Base-by-base conservation (phyloP, 345 rosid species). In the Eucalyptus tenuipes region DNA sequence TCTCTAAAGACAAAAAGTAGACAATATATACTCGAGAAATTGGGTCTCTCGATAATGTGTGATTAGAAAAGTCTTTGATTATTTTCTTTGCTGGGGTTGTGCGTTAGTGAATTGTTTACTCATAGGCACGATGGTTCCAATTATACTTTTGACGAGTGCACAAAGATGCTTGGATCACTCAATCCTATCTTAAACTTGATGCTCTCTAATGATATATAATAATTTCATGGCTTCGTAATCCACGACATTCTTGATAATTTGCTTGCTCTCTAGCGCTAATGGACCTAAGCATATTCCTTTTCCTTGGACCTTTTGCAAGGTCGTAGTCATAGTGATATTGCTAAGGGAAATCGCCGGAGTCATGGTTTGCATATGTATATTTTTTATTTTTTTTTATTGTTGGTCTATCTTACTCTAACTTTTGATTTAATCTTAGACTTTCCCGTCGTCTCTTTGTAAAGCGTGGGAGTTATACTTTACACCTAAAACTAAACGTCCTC, bases 381-480 rank as follows among this genome's bases (percentile, higher is more conserved):
- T 8, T 17, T 3, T 50, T 16, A 6, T 17, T 52, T 50, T 16
- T 16, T 17, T 52, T 24, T 22, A 22, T 55, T 7, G 24, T 3
- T 18, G 4, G 5, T 22, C 2, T 22, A 55, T 55, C 0, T 55
- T 8, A 55, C 6, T 53, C 4, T 53, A 53, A 20, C 25, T 53
- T 0, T 53, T 3, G 10, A 53, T 4, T 18, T 18, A 53, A 7
- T 53, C 10, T 53, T 0, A 52, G 2, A 20, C 0, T 53, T 53
- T 53, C 10, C 4, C 7, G 10, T 0, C 20, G 10, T 0, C 22
- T 17, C 4, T 17, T 17, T 18, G 4, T 20, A 20, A 0, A 52
- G 24, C 10, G 10, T 52, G 57, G 4, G 4, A 0, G 2, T 0
- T 0, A 53, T 20, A 18, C 25, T 4, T 18, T 22, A 53, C 1